Percentiles rank a stretch among this genome's conserved stretches.
These are phyloP conservation scores for Boletellus ananas DNA, from an alignment of 768 basidiomycete species.

Conservation along the genomic window DNA sequence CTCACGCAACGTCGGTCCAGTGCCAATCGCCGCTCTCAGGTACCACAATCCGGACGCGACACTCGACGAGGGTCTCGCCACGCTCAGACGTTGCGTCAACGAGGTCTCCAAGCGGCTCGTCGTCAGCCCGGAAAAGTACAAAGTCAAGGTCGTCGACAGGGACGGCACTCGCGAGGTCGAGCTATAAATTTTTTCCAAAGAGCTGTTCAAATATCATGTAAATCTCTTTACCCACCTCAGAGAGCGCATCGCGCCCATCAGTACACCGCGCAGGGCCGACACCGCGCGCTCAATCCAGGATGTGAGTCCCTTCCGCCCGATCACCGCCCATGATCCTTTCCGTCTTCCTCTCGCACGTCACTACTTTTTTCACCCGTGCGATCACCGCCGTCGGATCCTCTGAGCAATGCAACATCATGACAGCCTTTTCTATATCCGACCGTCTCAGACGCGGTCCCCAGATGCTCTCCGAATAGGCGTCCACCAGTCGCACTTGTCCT, in stretches of 20 bases:
- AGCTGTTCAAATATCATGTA: constrained; percentile 2
- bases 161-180: constrained; percentile 83
- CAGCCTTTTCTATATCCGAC: constrained; percentile 43
- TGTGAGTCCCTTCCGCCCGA: constrained; percentile 32
- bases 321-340: constrained; percentile 55
- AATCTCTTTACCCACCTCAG: not conserved
- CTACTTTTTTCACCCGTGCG: constrained; percentile 37
- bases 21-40: constrained; percentile 34
- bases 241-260: no score
- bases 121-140: constrained; percentile 77
- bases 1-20: no score
- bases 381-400: constrained; percentile 17
- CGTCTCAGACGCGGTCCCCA: constrained; percentile 54
- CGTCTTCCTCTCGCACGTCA: constrained; percentile 48
- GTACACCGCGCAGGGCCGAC: not conserved
- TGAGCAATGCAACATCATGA: constrained; percentile 4
- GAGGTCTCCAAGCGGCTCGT: constrained; percentile 84
- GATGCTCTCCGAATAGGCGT: constrained; percentile 53
- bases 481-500: constrained; percentile 42
- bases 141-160: constrained; percentile 89
- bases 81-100: constrained; percentile 80
- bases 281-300: constrained; percentile 16
- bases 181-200: constrained; percentile 37
- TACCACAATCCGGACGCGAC: constrained; percentile 89
- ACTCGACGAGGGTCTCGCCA: constrained; percentile 81